These are phyloP conservation scores for Tricholoma furcatifolium DNA, from an alignment of 768 basidiomycete genomes.

Conservation along the genomic window DNA sequence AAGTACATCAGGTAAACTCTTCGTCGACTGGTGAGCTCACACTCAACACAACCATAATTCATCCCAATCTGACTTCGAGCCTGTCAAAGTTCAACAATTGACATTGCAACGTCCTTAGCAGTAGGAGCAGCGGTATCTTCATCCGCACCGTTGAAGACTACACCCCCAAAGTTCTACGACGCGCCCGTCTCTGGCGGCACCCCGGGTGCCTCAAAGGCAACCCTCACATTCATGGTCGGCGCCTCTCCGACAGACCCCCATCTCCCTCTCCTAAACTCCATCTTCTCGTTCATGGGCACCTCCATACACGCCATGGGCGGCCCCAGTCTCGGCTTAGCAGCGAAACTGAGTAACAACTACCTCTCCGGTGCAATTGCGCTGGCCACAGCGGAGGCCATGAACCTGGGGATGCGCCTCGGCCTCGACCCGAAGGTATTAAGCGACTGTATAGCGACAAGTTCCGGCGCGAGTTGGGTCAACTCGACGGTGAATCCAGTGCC, in stretches of 20 bases:
- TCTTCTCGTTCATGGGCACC: slow-evolving; percentile 35
- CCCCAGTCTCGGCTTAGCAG: slow-evolving; percentile 38
- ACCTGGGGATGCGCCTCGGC: slow-evolving; percentile 42
- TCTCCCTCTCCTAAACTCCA: slow-evolving; percentile 30
- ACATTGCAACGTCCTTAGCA: slow-evolving; percentile 33
- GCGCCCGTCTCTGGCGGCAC: slow-evolving; percentile 44
- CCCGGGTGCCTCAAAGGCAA: slow-evolving; percentile 35
- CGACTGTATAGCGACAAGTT: slow-evolving; percentile 37
- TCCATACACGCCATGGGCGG: slow-evolving; percentile 38
- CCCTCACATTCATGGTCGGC: slow-evolving; percentile 41
- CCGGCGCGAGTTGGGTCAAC: slow-evolving; percentile 41
- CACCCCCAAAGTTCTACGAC: slow-evolving; percentile 33
- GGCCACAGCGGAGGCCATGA: slow-evolving; percentile 44
- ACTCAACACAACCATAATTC: neutral
- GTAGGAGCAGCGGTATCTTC: slow-evolving; percentile 28
- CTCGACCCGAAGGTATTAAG: slow-evolving; percentile 38
- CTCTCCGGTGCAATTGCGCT: slow-evolving; percentile 40
- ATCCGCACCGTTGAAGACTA: slow-evolving; percentile 11
- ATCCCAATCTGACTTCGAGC: neutral
- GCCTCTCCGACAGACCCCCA: slow-evolving; percentile 27
- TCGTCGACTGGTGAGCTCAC: slow-evolving; percentile 37
- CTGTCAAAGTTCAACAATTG: slow-evolving; percentile 39
- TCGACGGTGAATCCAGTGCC: slow-evolving; percentile 42
- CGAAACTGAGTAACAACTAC: slow-evolving; percentile 46
- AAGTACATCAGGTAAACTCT: slow-evolving; percentile 35